A percentile compares a stretch with the other conserved stretches of the same genome.
These are phyloP conservation scores for Hypoxylon sp. DNA, from an alignment of 2,329 filamentous ascomycete genomes.

Conservation along the genomic window DNA sequence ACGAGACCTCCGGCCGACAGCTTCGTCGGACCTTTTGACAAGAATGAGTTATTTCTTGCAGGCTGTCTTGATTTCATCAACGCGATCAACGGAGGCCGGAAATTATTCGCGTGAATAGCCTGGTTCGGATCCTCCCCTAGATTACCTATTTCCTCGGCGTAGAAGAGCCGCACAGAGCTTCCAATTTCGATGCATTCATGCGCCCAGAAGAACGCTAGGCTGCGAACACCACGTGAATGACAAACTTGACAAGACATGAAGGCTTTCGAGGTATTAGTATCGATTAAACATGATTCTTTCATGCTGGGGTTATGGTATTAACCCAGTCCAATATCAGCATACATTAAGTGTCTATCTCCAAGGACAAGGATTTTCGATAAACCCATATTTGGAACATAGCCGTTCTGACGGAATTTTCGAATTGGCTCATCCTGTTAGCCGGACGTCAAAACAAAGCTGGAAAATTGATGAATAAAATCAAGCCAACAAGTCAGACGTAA, in stretches of 20 bases:
- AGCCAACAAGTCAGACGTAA: conserved; percentile 2
- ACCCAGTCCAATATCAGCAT: conserved; percentile 32
- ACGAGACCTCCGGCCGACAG: conserved; percentile 7
- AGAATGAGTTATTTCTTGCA: conserved; percentile 10
- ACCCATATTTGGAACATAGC: conserved; percentile 33
- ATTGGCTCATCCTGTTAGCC: conserved; percentile 8
- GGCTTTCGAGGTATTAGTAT: background rate
- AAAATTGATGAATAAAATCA: conserved; percentile 7
- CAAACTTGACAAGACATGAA: conserved; percentile 15
- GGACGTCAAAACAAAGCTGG: conserved; percentile 17
- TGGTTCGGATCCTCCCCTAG: conserved; percentile 31
- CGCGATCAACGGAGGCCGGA: conserved; percentile 30
- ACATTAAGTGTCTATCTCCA: conserved; percentile 25
- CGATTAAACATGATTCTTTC: conserved; percentile 22
- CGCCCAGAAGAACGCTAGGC: conserved; percentile 29
- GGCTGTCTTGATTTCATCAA: conserved; percentile 2
- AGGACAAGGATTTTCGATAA: conserved; percentile 22
- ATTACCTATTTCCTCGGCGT: conserved; percentile 17
- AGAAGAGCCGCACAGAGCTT: conserved; percentile 38
- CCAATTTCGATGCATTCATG: conserved; percentile 39
- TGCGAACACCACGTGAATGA: conserved; percentile 32
- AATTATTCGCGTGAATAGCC: conserved; percentile 34
- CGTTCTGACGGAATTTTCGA: conserved; percentile 20
- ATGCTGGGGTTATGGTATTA: conserved; percentile 12
- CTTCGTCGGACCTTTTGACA: conserved; percentile 2